Conservation (phyloP, 345 rosid species). For the Raphanus sativus region DNA sequence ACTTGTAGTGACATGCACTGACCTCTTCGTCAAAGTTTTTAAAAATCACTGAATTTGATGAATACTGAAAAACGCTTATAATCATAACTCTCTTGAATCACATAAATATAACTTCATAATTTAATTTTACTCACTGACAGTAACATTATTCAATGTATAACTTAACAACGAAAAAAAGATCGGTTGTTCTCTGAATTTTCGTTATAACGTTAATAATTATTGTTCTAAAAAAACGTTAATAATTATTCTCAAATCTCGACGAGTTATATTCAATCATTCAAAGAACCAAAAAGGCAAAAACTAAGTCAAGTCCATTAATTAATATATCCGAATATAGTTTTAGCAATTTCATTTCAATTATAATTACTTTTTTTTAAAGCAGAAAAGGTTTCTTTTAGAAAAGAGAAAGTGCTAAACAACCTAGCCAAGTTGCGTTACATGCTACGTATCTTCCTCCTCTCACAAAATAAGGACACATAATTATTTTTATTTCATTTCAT, state of each 20-base stretch:
- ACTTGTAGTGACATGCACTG: slow-evolving; percentile 25
- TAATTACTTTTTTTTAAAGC: not conserved
- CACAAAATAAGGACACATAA: slow-evolving; percentile 24
- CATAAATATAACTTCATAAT: not conserved
- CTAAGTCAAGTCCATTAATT: not conserved
- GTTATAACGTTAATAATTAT: not conserved
- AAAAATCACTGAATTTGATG: not conserved
- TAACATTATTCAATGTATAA: slow-evolving; percentile 15
- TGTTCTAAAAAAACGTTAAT: not conserved
- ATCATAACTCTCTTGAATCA: not conserved
- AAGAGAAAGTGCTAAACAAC: slow-evolving; percentile 41
- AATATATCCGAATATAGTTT: slow-evolving; percentile 1
- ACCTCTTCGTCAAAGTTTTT: slow-evolving; percentile 2
- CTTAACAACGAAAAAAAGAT: not conserved
- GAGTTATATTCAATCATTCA: slow-evolving; percentile 21
- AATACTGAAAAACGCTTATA: not conserved
- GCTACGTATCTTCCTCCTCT: slow-evolving; percentile 59
- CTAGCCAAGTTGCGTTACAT: slow-evolving; percentile 51
- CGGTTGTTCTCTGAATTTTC: slow-evolving; percentile 1
- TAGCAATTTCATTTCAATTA: not conserved
- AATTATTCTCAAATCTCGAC: not conserved
- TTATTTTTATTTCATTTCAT: not conserved
- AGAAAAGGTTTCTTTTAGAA: slow-evolving; percentile 17
- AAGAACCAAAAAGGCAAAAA: slow-evolving; percentile 16
- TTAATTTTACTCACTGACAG: not conserved